phyloP scores from a whole-genome alignment of 1,139 yeast species.

The Candida pseudocylindracea region DNA sequence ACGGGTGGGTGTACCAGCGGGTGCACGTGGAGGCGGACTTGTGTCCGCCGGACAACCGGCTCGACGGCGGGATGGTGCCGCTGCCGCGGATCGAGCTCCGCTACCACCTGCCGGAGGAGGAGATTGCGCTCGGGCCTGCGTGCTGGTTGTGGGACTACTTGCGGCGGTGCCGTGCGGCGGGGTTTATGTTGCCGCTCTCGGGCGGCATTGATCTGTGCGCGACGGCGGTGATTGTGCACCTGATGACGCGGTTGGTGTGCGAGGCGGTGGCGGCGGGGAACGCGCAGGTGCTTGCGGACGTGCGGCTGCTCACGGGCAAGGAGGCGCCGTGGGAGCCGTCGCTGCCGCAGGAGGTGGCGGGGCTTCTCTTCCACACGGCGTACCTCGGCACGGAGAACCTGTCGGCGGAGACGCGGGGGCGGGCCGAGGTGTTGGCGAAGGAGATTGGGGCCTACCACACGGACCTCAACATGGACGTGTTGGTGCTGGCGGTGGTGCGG shows the following conservation, averaged over 20 bases:
- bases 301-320: conserved; percentile 31
- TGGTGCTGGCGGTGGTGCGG: conserved; percentile 51
- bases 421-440: conserved; percentile 62
- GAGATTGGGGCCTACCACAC: conserved; percentile 77
- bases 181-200: conserved; percentile 78
- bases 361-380: conserved; percentile 61
- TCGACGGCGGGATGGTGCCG: conserved; percentile 37
- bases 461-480: conserved; percentile 74
- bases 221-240: conserved; percentile 81
- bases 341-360: conserved; percentile 57
- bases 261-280: conserved; percentile 45
- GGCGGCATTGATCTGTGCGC: conserved; percentile 99
- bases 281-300: conserved; percentile 53
- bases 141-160: conserved; percentile 99
- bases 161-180: conserved; percentile 74
- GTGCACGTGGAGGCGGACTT: no score
- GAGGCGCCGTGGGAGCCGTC: conserved; percentile 40
- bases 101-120: conserved; percentile 79
- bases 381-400: conserved; percentile 95
- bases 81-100: conserved; percentile 14
- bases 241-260: conserved; percentile 78
- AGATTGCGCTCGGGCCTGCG: conserved; percentile 94
- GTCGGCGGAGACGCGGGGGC: conserved; percentile 57
- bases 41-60: no score
- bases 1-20: no score